Percentiles rank a stretch among this genome's conserved stretches.
These are phyloP conservation scores for Xenosphaeropsis pyriputrescens DNA, from an alignment of 2,329 filamentous ascomycete genomes.

Conservation along the genomic window DNA sequence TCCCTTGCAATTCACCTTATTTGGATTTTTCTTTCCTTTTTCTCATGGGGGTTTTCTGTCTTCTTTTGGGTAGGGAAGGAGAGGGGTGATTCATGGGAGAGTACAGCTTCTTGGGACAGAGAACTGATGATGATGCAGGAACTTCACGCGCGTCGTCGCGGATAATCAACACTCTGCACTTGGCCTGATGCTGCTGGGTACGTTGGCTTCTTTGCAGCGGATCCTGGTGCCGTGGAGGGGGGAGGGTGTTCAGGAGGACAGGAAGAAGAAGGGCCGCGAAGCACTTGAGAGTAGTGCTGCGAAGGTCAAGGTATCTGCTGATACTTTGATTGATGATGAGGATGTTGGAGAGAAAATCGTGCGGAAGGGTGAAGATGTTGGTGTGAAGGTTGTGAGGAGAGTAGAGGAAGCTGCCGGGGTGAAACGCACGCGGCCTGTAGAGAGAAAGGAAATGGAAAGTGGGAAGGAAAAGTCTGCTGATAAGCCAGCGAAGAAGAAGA, in stretches of 20 bases:
- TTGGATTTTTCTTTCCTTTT: neutral
- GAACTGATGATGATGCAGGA: slow-evolving; percentile 9
- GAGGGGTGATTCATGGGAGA: neutral
- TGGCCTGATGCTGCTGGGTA: slow-evolving; percentile 52
- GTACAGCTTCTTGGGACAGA: neutral
- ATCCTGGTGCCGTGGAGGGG: slow-evolving; percentile 16
- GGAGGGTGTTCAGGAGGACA: no score
- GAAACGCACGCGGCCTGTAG: no score
- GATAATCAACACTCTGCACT: slow-evolving; percentile 61
- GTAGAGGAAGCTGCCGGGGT: no score
- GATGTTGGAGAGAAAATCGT: neutral
- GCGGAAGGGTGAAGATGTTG: neutral
- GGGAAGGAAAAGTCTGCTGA: no score
- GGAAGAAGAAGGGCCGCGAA: no score
- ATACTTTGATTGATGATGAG: neutral
- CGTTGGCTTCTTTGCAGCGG: slow-evolving; percentile 42
- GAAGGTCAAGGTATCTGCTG: no score
- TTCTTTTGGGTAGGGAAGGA: neutral
- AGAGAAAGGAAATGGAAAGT: no score
- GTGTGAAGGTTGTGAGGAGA: neutral
- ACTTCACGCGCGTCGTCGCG: slow-evolving; percentile 55
- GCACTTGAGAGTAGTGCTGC: no score
- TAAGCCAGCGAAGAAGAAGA: neutral
- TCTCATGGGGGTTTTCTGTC: neutral
- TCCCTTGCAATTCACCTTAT: neutral